These are phyloP conservation scores for Aspergillus mulundensis DNA, from an alignment of 495 filamentous ascomycete species.

Conservation along the genomic window DNA sequence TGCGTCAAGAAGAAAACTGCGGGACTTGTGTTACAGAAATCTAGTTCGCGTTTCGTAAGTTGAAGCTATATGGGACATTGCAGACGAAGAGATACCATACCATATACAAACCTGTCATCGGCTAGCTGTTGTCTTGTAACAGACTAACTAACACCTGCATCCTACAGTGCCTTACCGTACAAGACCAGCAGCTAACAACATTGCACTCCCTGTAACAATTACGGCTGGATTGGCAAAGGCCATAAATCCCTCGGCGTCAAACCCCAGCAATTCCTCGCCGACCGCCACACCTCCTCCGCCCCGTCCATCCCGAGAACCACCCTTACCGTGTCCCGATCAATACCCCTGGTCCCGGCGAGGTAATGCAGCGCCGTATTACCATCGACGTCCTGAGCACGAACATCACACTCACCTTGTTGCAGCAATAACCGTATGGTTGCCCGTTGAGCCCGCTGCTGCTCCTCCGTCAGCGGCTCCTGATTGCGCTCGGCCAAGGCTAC, in stretches of 20 bases:
- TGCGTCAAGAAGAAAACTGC: too few relatives aligned
- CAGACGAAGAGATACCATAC: too few relatives aligned
- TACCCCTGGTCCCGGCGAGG: conserved; percentile 11
- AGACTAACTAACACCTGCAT: too few relatives aligned
- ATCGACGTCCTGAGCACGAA: conserved; percentile 13
- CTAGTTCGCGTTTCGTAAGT: too few relatives aligned
- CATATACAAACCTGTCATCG: too few relatives aligned
- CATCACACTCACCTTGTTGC: neutral
- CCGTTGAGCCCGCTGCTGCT: conserved; percentile 6
- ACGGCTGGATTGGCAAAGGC: too few relatives aligned
- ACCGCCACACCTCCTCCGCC: conserved; percentile 2
- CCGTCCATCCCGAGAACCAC: conserved; percentile 11
- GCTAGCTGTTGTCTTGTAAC: too few relatives aligned
- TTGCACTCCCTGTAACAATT: too few relatives aligned
- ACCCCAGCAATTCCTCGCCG: neutral
- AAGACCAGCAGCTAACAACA: too few relatives aligned
- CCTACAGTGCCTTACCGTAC: too few relatives aligned
- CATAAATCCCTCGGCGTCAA: conserved; percentile 6
- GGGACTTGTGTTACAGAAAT: too few relatives aligned
- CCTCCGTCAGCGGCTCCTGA: neutral
- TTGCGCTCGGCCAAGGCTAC: neutral
- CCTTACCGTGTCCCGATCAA: conserved; percentile 1
- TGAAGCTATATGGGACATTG: too few relatives aligned
- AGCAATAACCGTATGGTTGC: conserved; percentile 10
- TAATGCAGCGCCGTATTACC: conserved; percentile 16